phyloP scores from a whole-genome alignment of 2,329 filamentous ascomycete genomes.

The Scopulariopsis brevicaulis region DNA sequence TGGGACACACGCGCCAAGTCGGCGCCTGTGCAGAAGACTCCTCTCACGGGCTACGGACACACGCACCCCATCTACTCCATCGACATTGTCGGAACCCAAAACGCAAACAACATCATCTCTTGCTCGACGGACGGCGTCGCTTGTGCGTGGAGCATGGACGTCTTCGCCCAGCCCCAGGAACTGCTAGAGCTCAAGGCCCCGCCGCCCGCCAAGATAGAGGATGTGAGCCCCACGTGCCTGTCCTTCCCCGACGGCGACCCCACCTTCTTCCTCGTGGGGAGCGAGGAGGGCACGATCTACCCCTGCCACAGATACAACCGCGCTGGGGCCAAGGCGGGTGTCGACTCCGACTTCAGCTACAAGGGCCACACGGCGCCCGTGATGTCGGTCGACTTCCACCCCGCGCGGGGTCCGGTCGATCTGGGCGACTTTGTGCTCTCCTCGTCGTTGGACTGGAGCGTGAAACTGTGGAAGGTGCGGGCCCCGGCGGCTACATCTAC shows the following conservation, averaged over 20 bases:
- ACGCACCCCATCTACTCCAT: constrained; percentile 95
- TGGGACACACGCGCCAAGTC: constrained; percentile 93
- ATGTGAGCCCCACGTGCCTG: constrained; percentile 88
- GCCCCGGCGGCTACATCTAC: constrained; percentile 64
- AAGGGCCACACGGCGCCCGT: constrained; percentile 85
- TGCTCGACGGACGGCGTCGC: constrained; percentile 94
- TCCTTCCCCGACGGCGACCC: constrained; percentile 91
- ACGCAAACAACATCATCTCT: constrained; percentile 97
- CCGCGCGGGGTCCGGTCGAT: constrained; percentile 82
- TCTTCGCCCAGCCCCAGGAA: constrained; percentile 94
- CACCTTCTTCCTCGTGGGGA: constrained; percentile 94
- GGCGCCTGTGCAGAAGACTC: constrained; percentile 88
- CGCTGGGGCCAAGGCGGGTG: constrained; percentile 90
- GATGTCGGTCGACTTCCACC: constrained; percentile 94
- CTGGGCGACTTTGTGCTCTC: constrained; percentile 87
- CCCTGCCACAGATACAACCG: constrained; percentile 96
- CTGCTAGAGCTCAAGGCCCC: constrained; percentile 80
- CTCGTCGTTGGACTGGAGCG: constrained; percentile 92
- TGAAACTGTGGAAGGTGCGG: constrained; percentile 92
- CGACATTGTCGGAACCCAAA: constrained; percentile 93
- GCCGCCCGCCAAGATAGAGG: constrained; percentile 72
- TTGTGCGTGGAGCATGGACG: constrained; percentile 95
- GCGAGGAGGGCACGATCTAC: constrained; percentile 92
- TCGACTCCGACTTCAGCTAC: constrained; percentile 82
- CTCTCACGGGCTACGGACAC: constrained; percentile 86